Percentiles rank a stretch among this genome's conserved stretches.
Conservation (phyloP, 139 green algal species). For the Asterochloris erici region DNA sequence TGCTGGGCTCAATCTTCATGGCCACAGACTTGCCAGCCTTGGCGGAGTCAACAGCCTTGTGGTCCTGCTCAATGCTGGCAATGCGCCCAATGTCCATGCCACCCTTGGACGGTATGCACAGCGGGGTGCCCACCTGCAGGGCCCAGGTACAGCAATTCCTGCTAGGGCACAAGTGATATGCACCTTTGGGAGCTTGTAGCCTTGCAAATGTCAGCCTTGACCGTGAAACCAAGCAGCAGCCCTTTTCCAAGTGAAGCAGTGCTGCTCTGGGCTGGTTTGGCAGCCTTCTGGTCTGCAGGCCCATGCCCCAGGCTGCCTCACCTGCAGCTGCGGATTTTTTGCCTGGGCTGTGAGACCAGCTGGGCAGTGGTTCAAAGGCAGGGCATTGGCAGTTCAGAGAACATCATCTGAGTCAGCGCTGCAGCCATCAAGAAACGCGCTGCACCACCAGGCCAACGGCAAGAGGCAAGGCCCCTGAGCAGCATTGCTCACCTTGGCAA, state of each 20-base stretch:
- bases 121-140: conserved; percentile 63
- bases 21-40: conserved; percentile 81
- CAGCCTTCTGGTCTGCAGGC: too few species aligned
- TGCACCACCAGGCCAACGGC: background rate
- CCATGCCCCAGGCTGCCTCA: too few species aligned
- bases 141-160: too few species aligned
- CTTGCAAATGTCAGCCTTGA: too few species aligned
- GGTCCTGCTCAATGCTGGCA: conserved; percentile 90
- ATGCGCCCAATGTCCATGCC: conserved; percentile 90
- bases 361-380: too few species aligned
- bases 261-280: too few species aligned
- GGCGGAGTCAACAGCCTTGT: conserved; percentile 88
- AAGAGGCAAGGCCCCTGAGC: background rate
- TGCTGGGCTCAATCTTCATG: conserved; percentile 94
- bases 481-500: conserved; percentile 41
- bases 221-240: too few species aligned
- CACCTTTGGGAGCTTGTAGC: too few species aligned
- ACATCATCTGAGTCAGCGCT: background rate
- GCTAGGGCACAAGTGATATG: too few species aligned
- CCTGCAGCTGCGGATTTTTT: too few species aligned
- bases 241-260: too few species aligned
- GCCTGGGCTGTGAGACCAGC: too few species aligned
- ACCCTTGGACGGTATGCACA: conserved; percentile 67
- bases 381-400: background rate
- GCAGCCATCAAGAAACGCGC: background rate